A percentile compares a stretch with the other conserved stretches of the same genome.
Evolutionary conservation across 2,329 filamentous ascomycete species (phyloP).

Genomic region (Alternaria sp.): DNA sequence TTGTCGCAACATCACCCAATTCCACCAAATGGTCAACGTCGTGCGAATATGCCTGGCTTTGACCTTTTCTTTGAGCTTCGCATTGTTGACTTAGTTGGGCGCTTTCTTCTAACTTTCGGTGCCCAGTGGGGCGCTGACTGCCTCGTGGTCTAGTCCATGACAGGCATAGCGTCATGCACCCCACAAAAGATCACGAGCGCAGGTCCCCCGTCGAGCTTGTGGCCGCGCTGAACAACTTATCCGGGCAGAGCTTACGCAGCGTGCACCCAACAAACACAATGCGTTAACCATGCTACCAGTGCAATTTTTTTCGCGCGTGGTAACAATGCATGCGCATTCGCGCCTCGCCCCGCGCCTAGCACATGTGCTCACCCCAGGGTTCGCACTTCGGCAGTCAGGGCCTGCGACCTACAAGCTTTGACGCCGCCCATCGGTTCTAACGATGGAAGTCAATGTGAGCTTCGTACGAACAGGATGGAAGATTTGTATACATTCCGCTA

Average conservation of each 20-base stretch:
- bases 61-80: background rate
- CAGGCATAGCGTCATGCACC: background rate
- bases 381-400: background rate
- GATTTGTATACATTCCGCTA: background rate
- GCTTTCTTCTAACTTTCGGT: background rate
- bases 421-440: background rate
- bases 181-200: background rate
- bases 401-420: background rate
- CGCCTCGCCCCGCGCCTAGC: background rate
- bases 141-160: background rate
- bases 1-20: background rate
- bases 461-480: background rate
- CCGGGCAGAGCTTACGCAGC: background rate
- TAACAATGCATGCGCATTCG: background rate
- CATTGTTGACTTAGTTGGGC: background rate
- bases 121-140: background rate
- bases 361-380: background rate
- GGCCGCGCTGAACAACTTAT: background rate
- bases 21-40: background rate
- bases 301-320: background rate
- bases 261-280: background rate
- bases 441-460: background rate
- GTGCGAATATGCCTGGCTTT: background rate
- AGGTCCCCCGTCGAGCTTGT: background rate
- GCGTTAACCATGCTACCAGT: background rate